Conservation (phyloP, 352 stramenopile genomes). For the Globisporangium camurandrum region DNA sequence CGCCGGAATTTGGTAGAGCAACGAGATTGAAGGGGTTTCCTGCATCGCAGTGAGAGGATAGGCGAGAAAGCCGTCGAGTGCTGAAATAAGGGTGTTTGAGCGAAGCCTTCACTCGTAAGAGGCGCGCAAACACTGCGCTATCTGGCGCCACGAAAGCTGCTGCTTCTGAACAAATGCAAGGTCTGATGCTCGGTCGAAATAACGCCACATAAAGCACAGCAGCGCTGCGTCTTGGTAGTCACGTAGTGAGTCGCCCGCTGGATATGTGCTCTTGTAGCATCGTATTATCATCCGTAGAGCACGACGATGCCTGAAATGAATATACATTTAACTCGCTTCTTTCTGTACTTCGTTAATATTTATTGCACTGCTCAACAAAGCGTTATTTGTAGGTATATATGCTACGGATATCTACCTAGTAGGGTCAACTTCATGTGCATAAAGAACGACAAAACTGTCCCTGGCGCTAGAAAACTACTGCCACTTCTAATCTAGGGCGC, state of each 20-base stretch:
- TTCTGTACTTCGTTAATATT: conserved; percentile 1
- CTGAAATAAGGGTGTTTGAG: conserved; percentile 26
- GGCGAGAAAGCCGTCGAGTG: conserved; percentile 8
- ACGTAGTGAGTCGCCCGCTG: conserved; percentile 10
- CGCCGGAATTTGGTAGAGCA: conserved; percentile 6
- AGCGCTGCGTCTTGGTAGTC: conserved; percentile 29
- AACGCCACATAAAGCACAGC: conserved; percentile 21
- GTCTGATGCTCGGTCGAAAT: conserved; percentile 25
- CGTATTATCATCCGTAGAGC: conserved; percentile 18
- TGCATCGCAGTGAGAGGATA: conserved; percentile 18
- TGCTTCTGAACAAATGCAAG: conserved; percentile 18
- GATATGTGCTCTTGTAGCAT: conserved; percentile 7
- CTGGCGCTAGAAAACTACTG: neutral
- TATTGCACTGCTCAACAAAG: too few species aligned
- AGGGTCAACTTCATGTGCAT: neutral
- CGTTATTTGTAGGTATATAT: neutral
- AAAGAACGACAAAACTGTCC: neutral
- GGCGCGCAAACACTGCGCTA: conserved; percentile 15
- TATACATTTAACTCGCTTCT: conserved; percentile 16
- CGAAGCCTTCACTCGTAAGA: conserved; percentile 22
- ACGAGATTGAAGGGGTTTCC: too few species aligned
- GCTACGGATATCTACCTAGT: too few species aligned
- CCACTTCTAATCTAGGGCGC: neutral
- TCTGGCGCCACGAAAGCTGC: conserved; percentile 13
- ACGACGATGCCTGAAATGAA: conserved; percentile 24